Percentiles rank a stretch among this genome's conserved stretches.
phyloP scores from a whole-genome alignment of 2,329 filamentous ascomycete species.

The Chaetomium olivaceum region DNA sequence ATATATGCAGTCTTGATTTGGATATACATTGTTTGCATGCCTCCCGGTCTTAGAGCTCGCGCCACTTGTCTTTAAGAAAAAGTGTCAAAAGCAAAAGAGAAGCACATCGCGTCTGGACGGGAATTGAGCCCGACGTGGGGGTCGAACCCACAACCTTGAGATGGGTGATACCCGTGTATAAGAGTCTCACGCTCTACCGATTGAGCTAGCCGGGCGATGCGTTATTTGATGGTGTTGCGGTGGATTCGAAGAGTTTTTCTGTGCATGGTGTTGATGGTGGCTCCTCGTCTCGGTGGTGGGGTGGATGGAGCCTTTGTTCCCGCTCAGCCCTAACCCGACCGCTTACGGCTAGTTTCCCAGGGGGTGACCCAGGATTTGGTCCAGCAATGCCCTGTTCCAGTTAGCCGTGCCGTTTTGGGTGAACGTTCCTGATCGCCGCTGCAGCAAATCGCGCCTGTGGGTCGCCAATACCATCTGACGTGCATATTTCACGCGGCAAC shows the following conservation, averaged over 20 bases:
- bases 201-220: slow-evolving; percentile 61
- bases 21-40: no score
- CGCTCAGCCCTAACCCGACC: not conserved
- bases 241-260: not conserved
- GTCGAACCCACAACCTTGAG: slow-evolving; percentile 1
- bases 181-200: slow-evolving; percentile 75
- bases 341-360: not conserved
- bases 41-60: no score
- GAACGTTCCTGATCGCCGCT: not conserved
- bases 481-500: not conserved
- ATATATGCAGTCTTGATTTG: no score
- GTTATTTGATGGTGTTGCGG: not conserved
- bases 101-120: not conserved
- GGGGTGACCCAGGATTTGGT: not conserved
- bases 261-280: not conserved
- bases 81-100: not conserved
- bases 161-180: slow-evolving; percentile 36
- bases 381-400: not conserved
- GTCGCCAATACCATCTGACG: not conserved
- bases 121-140: slow-evolving; percentile 1
- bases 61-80: no score
- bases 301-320: not conserved
- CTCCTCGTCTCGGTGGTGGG: no score
- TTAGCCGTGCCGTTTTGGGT: not conserved
- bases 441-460: not conserved